Evolutionary conservation across 2,329 filamentous ascomycete genomes (phyloP), one percentile per base, ranked within the genome.

Genomic region (Cordyceps militaris): DNA sequence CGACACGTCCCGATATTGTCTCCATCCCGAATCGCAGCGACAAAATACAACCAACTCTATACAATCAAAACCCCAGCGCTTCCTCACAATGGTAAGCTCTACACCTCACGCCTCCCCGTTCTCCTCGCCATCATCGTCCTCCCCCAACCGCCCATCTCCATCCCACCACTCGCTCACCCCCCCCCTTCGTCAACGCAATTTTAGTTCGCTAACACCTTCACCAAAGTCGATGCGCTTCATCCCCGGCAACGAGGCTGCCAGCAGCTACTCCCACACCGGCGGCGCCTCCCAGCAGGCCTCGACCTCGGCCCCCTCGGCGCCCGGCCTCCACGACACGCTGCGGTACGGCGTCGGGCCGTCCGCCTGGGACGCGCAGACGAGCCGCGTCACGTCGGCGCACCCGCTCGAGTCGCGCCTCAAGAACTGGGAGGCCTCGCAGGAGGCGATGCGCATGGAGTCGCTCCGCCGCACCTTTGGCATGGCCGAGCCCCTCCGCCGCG

Each of bases 281-380:
- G 32, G 26, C 56, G 28, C 56, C 44, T 30, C 30, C 28, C 38
- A 36, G 43, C 73, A 80, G 69, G 81, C 80, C 63, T 53, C 50
- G 16, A 80, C 82, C 66, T 84, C 83, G 57, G 94, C 94, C 4
- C 94, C 94, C 65, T 97, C 93, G 1, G 93, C 91, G 16, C 92
- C 92, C 0, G 93, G 93, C 65, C 80, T 97, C 63, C 92, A 95
- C 80, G 94, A 97, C 78, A 92, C 89, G 19, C 88, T 99, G 66
- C 92, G 94, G 69, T 79, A 86, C 62, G 91, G 92, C 74, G 81
- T 96, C 63, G 84, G 85, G 65, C 85, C 84, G n/a, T 77, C 82
- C 51, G 72, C 83, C 63, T 70, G 73, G 64, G 73, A 79, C 59
- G 70, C 75, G 56, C 71, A 75, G 54, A 67, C 54, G 69, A 19